Evolutionary conservation across 495 filamentous ascomycete species (phyloP).

Genomic region (Aspergillus asperescens): DNA sequence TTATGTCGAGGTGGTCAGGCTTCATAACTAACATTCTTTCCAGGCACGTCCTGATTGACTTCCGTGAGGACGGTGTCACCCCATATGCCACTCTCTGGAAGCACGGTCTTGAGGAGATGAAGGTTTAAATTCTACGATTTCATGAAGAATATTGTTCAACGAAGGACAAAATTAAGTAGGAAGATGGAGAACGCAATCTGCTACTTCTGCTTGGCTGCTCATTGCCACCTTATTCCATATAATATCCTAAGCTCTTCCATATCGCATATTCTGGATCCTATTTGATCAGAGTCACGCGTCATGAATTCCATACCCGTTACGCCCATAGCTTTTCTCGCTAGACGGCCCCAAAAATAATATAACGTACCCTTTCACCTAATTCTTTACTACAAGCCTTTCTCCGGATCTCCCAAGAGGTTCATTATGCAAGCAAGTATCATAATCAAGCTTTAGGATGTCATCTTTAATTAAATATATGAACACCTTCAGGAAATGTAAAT

Average conservation of each 20-base stretch:
- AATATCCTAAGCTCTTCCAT: slow-evolving; percentile 15
- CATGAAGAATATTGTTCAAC: slow-evolving; percentile 28
- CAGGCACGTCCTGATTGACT: slow-evolving; percentile 92
- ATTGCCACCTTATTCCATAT: slow-evolving; percentile 8
- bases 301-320: slow-evolving; percentile 40
- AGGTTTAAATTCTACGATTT: slow-evolving; percentile 63
- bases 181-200: slow-evolving; percentile 21
- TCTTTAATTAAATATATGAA: too few relatives aligned
- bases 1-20: not conserved
- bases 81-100: slow-evolving; percentile 92
- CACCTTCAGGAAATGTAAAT: too few relatives aligned
- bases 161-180: slow-evolving; percentile 27
- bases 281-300: slow-evolving; percentile 41
- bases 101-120: slow-evolving; percentile 82
- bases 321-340: slow-evolving; percentile 13
- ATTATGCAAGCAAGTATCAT: too few relatives aligned
- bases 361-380: not conserved
- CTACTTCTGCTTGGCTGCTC: not conserved
- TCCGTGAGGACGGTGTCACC: slow-evolving; percentile 91
- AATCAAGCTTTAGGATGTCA: too few relatives aligned
- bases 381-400: too few relatives aligned
- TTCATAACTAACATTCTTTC: slow-evolving; percentile 17
- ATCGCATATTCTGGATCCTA: slow-evolving; percentile 32
- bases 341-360: not conserved
- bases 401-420: too few relatives aligned